Evolutionary conservation across 129 eudicot genomes (phyloP).

Genomic region (Apium graveolens): DNA sequence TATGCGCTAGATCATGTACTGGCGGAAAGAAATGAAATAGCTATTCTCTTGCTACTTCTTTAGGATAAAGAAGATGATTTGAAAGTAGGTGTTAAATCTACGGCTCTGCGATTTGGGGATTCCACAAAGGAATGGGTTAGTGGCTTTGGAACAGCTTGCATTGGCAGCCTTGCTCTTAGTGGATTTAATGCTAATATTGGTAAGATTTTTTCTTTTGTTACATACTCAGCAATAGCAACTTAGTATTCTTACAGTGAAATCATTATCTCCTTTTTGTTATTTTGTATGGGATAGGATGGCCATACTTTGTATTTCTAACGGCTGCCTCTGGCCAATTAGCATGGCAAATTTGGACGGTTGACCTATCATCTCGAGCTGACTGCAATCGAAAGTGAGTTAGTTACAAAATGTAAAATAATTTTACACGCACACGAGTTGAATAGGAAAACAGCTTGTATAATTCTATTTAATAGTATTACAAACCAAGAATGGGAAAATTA

Average conservation of each 20-base stretch:
- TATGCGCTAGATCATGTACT: background rate
- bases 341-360: slow-evolving; percentile 83
- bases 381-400: slow-evolving; percentile 73
- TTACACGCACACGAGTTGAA: background rate
- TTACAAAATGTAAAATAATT: background rate
- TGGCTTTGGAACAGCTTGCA: slow-evolving; percentile 68
- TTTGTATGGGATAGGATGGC: slow-evolving; percentile 52
- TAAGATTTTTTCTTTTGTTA: slow-evolving; percentile 15
- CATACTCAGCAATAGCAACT: slow-evolving; percentile 1
- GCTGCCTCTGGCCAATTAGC: slow-evolving; percentile 75
- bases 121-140: slow-evolving; percentile 60
- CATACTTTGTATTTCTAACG: slow-evolving; percentile 52
- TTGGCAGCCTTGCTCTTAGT: slow-evolving; percentile 61
- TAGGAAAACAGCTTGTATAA: background rate
- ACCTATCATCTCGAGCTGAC: slow-evolving; percentile 59
- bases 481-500: background rate
- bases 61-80: slow-evolving; percentile 88
- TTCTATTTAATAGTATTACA: background rate
- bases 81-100: slow-evolving; percentile 85
- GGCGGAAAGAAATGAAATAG: background rate
- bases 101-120: slow-evolving; percentile 85
- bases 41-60: slow-evolving; percentile 7
- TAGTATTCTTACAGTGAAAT: background rate
- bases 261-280: slow-evolving; percentile 4
- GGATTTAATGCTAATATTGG: slow-evolving; percentile 80